Evolutionary conservation across 2,329 filamentous ascomycete species (phyloP), one percentile per base, ranked within the genome.

Genomic region (Sarocladium oryzae): DNA sequence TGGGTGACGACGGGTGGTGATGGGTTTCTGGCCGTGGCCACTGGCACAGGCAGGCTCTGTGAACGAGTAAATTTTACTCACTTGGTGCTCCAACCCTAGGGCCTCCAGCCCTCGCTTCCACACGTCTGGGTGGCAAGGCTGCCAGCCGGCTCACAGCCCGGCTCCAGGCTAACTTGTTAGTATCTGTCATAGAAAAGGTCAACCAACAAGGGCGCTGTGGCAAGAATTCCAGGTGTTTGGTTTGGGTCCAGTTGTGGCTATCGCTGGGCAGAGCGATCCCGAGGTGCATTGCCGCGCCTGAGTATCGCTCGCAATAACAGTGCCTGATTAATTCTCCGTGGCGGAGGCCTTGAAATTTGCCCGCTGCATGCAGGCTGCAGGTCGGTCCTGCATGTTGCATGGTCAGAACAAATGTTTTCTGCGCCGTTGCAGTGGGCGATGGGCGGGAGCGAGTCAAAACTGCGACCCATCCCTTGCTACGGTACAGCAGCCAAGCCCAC

Each of bases 291-390:
- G 40, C 40, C 40, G 40, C 40, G 20, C 21, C 21, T 43, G 40
- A 20, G 21, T 15, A 20, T 43, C 13, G 40, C 40, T 43, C 13
- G 40, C 40, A 7, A 43, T 43, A 43, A 26, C 21, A 43, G 40
- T 43, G 23, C 40, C 40, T 43, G 40, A 43, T 43, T 43, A 43
- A 43, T 43, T 43, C 40, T 43, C 40, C 40, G 40, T 23, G 40
- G 40, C 40, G 40, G 13, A 26, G 40, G 40, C 40, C 21, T 40
- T 9, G 20, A 20, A 8, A 15, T 43, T 43, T 43, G 40, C 40
- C 23, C 21, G 23, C 40, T 43, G 40, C 40, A 43, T 43, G 40
- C 40, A 43, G 21, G n/a, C 40, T 43, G 40, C 40, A 43, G 40
- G 21, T 43, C 40, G 40, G n/a, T n/a, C n/a, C n/a, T 43, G 40